Conservation (phyloP, 129 eudicot species). For the Erigeron canadensis region DNA sequence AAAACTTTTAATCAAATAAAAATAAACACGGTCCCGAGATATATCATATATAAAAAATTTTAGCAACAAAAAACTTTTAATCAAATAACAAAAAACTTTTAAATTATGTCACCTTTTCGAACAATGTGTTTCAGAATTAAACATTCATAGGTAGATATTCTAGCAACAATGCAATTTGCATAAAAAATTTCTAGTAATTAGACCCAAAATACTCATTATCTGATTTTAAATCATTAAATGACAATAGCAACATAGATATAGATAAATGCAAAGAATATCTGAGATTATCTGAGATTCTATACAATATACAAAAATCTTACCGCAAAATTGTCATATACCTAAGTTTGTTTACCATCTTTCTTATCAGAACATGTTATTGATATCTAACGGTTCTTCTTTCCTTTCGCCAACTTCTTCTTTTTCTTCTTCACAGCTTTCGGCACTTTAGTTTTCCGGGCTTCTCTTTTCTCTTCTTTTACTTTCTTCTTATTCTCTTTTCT, state of each 20-base stretch:
- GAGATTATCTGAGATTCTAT: neutral
- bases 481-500: conserved; percentile 95
- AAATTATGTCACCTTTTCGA: too few relatives aligned
- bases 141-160: too few relatives aligned
- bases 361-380: neutral
- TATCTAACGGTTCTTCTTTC: conserved; percentile 56
- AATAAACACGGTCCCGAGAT: neutral
- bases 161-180: too few relatives aligned
- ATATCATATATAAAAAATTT: too few relatives aligned
- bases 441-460: conserved; percentile 75
- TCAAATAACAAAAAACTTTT: too few relatives aligned
- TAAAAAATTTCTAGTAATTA: too few relatives aligned
- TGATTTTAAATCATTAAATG: too few relatives aligned
- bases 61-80: too few relatives aligned
- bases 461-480: conserved; percentile 87
- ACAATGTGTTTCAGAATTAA: too few relatives aligned
- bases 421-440: conserved; percentile 86
- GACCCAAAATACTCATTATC: too few relatives aligned
- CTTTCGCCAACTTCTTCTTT: conserved; percentile 73
- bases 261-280: neutral
- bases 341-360: neutral
- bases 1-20: neutral
- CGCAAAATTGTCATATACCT: conserved; percentile 7
- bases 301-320: conserved; percentile 14
- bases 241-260: too few relatives aligned